Percentiles rank a stretch among this genome's conserved stretches.
These are phyloP conservation scores for Yarrowia sp. DNA, from an alignment of 805 yeast species.

Conservation along the genomic window DNA sequence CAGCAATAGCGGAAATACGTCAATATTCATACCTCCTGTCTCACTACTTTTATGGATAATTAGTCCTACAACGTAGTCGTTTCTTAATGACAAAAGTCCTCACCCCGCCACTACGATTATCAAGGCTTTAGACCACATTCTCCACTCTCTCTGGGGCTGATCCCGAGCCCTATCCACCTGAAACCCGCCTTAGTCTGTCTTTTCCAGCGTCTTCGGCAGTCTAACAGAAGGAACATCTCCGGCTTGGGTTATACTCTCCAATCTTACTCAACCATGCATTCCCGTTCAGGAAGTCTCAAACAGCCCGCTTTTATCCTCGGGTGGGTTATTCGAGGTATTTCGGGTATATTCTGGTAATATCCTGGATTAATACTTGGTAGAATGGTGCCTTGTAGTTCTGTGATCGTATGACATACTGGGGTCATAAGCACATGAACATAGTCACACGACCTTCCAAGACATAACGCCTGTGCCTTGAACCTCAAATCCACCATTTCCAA, in stretches of 20 bases:
- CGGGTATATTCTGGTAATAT: no score
- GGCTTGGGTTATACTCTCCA: not conserved
- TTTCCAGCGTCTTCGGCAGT: not conserved
- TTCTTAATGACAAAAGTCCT: no score
- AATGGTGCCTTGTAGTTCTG: not conserved
- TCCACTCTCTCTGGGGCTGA: not conserved
- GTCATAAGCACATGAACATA: no score
- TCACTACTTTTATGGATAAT: no score
- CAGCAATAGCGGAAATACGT: no score
- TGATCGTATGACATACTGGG: no score
- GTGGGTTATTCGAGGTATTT: no score
- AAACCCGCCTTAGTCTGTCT: constrained; percentile 1
- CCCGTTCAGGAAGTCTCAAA: not conserved
- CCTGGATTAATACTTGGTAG: not conserved
- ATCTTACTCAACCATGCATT: not conserved
- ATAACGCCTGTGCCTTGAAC: no score
- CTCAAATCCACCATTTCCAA: no score
- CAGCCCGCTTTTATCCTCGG: not conserved
- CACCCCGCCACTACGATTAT: not conserved
- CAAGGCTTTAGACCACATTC: not conserved
- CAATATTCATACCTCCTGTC: no score
- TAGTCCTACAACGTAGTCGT: no score
- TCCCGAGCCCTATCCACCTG: not conserved
- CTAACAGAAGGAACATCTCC: not conserved
- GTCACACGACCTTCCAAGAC: no score